phyloP scores from a whole-genome alignment of 176 grass and related monocot genomes.

The Carex parvula region DNA sequence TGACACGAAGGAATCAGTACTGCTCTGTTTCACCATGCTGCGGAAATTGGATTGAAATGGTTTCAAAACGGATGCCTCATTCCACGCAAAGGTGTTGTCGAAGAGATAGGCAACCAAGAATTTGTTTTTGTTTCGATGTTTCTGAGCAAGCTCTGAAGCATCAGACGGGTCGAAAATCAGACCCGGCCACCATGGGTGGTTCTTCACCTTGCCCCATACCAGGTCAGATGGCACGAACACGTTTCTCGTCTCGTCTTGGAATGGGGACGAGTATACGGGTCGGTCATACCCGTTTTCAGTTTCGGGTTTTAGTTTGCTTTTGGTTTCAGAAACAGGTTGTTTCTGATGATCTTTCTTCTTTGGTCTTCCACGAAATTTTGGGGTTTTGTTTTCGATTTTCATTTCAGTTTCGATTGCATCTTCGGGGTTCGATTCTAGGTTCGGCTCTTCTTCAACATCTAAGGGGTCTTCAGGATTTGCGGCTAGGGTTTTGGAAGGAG shows the following conservation, averaged over 20 bases:
- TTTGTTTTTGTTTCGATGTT: slow-evolving; percentile 4
- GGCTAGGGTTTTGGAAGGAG: neutral
- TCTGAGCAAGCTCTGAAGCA: slow-evolving; percentile 44
- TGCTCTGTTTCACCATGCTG: slow-evolving; percentile 37
- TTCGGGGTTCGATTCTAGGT: neutral
- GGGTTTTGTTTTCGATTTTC: neutral
- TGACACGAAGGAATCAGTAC: slow-evolving; percentile 24
- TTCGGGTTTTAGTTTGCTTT: neutral
- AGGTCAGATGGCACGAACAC: slow-evolving; percentile 36
- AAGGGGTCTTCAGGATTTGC: neutral
- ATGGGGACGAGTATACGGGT: slow-evolving; percentile 30
- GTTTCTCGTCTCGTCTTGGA: slow-evolving; percentile 28
- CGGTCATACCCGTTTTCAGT: neutral
- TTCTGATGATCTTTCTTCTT: neutral
- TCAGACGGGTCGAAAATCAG: slow-evolving; percentile 54
- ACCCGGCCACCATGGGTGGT: slow-evolving; percentile 80
- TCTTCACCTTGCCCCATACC: slow-evolving; percentile 61
- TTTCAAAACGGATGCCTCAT: slow-evolving; percentile 24
- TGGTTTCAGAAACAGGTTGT: neutral
- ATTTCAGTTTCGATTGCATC: neutral
- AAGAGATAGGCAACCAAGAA: slow-evolving; percentile 62
- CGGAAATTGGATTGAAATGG: slow-evolving; percentile 40
- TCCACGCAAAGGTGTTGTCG: slow-evolving; percentile 67
- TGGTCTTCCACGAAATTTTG: neutral
- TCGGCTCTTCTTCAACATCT: neutral